These are phyloP conservation scores for Vitis hybrid DNA, from an alignment of 177 flowering plant genomes.

Conservation along the genomic window DNA sequence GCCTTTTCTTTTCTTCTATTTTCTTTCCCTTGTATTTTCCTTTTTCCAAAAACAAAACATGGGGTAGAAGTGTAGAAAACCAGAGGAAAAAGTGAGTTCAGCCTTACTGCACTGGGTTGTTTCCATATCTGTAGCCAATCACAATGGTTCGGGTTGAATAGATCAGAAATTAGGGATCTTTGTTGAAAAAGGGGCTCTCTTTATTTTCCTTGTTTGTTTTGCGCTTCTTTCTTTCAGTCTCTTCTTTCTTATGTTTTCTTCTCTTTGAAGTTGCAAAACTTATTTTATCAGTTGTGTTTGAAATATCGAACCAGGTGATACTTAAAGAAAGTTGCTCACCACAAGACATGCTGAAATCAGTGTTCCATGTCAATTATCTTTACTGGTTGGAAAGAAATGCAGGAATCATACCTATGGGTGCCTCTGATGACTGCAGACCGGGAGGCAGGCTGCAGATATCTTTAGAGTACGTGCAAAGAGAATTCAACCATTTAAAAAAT, in stretches of 20 bases:
- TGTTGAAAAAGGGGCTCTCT: too few relatives aligned
- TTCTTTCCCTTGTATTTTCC: too few relatives aligned
- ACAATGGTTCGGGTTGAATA: too few relatives aligned
- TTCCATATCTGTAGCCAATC: too few relatives aligned
- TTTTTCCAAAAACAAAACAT: too few relatives aligned
- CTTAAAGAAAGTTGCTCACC: conserved; percentile 71
- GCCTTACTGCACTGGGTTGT: too few relatives aligned
- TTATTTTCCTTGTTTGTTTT: too few relatives aligned
- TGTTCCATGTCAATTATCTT: conserved; percentile 88
- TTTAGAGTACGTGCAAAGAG: conserved; percentile 77
- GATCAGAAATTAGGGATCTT: too few relatives aligned
- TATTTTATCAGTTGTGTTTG: background rate
- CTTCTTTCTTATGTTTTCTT: background rate
- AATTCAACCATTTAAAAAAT: conserved; percentile 70
- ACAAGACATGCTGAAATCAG: conserved; percentile 85
- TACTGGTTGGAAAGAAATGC: conserved; percentile 86
- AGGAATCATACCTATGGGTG: conserved; percentile 54
- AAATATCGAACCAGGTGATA: conserved; percentile 49
- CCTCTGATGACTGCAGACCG: conserved; percentile 56
- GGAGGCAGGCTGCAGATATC: conserved; percentile 86
- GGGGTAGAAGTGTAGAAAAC: too few relatives aligned
- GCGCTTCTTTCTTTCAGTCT: background rate
- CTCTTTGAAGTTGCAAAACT: background rate
- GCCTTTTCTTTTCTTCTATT: too few relatives aligned
- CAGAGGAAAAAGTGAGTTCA: too few relatives aligned